Evolutionary conservation across 2,329 filamentous ascomycete species (phyloP).

Genomic region (Calonectria henricotiae): DNA sequence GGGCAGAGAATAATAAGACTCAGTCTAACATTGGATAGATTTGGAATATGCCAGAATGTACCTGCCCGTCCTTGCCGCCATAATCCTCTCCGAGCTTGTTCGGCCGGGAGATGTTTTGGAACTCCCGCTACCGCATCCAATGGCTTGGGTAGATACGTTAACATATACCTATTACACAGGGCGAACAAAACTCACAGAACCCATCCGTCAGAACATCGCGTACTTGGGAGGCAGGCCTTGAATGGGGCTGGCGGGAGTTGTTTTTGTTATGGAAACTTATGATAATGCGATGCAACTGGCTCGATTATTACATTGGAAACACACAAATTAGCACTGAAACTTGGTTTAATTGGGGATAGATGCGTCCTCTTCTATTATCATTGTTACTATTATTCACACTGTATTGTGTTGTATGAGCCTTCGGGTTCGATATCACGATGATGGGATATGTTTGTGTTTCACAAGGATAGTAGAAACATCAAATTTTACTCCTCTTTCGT

Average conservation of each 20-base stretch:
- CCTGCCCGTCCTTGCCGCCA: conserved; percentile 69
- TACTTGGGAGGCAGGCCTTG: conserved; percentile 69
- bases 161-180: conserved; percentile 69
- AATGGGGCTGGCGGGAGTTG: no score
- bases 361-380: no score
- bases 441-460: not conserved
- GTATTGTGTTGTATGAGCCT: no score
- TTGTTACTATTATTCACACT: no score
- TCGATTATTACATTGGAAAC: no score
- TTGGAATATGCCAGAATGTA: conserved; percentile 54
- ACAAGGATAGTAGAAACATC: not conserved
- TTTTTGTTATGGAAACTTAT: not conserved
- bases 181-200: conserved; percentile 62
- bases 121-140: conserved; percentile 72
- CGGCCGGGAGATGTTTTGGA: conserved; percentile 70
- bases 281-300: not conserved
- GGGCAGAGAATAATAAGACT: not conserved
- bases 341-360: no score
- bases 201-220: conserved; percentile 68
- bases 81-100: conserved; percentile 71
- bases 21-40: conserved; percentile 47
- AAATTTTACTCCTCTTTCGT: not conserved
- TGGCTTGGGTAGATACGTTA: conserved; percentile 72
- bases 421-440: not conserved
- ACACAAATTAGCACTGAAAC: no score